Base-by-base conservation (phyloP, 2,329 filamentous ascomycete genomes). In the Neopestalotiopsis clavispora region DNA sequence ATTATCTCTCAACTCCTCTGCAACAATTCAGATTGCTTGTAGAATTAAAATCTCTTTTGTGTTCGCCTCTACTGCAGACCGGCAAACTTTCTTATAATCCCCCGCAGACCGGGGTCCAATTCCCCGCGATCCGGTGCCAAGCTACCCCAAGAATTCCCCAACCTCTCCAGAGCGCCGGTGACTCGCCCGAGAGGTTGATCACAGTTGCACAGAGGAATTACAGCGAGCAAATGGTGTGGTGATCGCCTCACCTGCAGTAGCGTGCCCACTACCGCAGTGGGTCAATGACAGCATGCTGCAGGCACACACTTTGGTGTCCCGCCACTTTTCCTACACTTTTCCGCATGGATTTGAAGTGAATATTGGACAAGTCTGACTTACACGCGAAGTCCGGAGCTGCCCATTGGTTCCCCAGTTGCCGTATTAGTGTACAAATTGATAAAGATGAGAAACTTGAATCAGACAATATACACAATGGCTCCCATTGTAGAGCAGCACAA, bases 191-290 rank as follows among this genome's bases (percentile, higher is more conserved):
- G 32, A 13, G 14, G n/a, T 9, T 17, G n/a, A 52, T 20, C 45
- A 52, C 45, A 20, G 45, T 52, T 9, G 34, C 13, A 38, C 30
- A 38, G 30, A 49, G 61, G 49, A 49, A 49, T 62, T 42, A 23
- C 14, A 20, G 13, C n/a, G 34, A 38, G 61, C 17, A 28, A 64
- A 64, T 64, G 61, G 23, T 49, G 32, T 32, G 32, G n/a, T 38
- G 62, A 52, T 65, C 62, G 63, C 23, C 63, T 65, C 28, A 34
- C 63, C 42, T 65, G 45, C 63, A 65, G 63, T 65, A 65, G 63
- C 28, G 34, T 65, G 45, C 12, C 28, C 63, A 28, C 32, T n/a
- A 34, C 32, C 49, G 20, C 28, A 14, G 34, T 45, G 28, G 20
- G 14, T 58, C 23, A 17, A 32, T 38, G 40, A 38, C 20, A n/a